Evolutionary conservation across 2,329 filamentous ascomycete genomes (phyloP).

Genomic region (Monosporascus sp.): DNA sequence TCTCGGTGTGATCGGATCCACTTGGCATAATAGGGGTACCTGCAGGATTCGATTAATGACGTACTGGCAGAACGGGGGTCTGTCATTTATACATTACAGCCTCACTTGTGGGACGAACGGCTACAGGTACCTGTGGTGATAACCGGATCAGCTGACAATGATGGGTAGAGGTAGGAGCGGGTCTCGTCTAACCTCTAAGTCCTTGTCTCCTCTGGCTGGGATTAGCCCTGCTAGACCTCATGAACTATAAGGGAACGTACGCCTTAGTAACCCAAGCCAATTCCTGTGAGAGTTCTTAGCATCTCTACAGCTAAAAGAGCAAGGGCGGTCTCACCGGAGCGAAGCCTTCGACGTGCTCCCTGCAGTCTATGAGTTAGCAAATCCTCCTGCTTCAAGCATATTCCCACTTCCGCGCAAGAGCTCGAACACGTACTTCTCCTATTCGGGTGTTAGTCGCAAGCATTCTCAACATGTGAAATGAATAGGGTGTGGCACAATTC

Average conservation of each 20-base stretch:
- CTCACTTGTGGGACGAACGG: constrained; percentile 65
- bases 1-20: constrained; percentile 97
- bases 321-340: constrained; percentile 52
- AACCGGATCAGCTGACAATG: constrained; percentile 3
- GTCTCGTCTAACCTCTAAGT: constrained; percentile 58
- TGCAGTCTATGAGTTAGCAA: constrained; percentile 41
- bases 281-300: constrained; percentile 38
- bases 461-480: not conserved
- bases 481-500: not conserved
- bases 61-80: constrained; percentile 12
- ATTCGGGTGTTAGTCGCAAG: not conserved
- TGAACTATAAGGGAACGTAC: constrained; percentile 37
- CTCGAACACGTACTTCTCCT: constrained; percentile 15
- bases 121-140: constrained; percentile 51
- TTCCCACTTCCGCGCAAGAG: not conserved
- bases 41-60: constrained; percentile 47
- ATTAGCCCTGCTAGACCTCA: constrained; percentile 19
- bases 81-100: constrained; percentile 32
- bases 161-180: not conserved
- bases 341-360: constrained; percentile 98
- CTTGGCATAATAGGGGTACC: constrained; percentile 68
- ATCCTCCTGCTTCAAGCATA: not conserved
- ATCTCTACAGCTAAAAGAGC: not conserved
- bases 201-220: constrained; percentile 69
- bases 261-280: constrained; percentile 85